phyloP scores from a whole-genome alignment of 2,329 filamentous ascomycete species.

The Penicillium sp. region DNA sequence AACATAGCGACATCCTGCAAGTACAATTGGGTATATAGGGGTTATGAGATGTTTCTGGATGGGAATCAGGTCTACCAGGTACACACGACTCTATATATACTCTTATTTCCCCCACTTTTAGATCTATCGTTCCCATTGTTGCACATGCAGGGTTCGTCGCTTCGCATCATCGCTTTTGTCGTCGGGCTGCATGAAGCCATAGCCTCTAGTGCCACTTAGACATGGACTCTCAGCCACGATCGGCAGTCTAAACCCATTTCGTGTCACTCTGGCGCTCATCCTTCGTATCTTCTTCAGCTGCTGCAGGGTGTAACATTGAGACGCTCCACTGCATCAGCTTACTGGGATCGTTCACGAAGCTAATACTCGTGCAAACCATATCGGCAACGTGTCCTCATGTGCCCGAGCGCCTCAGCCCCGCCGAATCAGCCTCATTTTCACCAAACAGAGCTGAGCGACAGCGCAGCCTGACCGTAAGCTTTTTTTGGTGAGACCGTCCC shows the following conservation, averaged over 20 bases:
- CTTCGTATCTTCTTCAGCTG: slow-evolving; percentile 1
- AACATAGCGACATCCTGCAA: slow-evolving; percentile 2
- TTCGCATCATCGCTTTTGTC: not conserved
- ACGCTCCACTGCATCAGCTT: not conserved
- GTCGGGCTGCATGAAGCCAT: not conserved
- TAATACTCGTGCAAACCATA: not conserved
- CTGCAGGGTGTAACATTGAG: not conserved
- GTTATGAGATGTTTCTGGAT: not conserved
- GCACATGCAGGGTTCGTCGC: not conserved
- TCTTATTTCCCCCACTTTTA: not conserved
- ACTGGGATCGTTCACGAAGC: not conserved
- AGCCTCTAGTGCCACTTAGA: not conserved
- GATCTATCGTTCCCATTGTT: too few relatives aligned
- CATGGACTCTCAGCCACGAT: not conserved
- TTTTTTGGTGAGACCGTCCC: not conserved
- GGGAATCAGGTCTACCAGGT: not conserved
- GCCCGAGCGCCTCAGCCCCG: not conserved
- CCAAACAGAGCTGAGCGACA: not conserved
- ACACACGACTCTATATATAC: not conserved
- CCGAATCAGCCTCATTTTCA: not conserved
- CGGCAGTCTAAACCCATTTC: not conserved
- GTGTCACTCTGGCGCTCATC: not conserved
- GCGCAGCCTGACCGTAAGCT: not conserved
- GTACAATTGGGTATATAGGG: not conserved
- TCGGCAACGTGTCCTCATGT: not conserved